phyloP scores from a whole-genome alignment of 176 grass and related monocot species.

The Microstegium vimineum region DNA sequence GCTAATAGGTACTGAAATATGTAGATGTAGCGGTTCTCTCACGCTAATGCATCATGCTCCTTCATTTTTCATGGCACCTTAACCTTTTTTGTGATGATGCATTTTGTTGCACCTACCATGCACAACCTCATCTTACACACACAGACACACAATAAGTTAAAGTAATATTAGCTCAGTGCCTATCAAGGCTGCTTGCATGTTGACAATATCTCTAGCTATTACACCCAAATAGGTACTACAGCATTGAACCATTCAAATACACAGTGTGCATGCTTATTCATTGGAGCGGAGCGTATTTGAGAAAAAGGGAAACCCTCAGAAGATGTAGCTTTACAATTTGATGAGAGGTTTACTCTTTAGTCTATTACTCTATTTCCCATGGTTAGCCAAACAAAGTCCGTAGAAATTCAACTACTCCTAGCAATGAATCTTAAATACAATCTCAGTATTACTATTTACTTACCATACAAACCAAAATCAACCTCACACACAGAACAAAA shows the following conservation, averaged over 20 bases:
- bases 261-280: not conserved
- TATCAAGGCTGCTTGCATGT: not conserved
- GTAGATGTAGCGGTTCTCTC: not conserved
- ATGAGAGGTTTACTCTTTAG: not conserved
- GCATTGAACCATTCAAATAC: conserved; percentile 2
- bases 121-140: not conserved
- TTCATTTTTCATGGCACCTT: not conserved
- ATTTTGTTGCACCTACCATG: not conserved
- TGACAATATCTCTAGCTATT: not conserved
- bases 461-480: not conserved
- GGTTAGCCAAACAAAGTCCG: not conserved
- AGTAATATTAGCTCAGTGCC: not conserved
- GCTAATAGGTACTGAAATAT: too few relatives aligned
- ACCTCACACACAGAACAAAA: conserved; percentile 2
- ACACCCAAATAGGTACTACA: not conserved
- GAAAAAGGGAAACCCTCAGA: not conserved
- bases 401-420: not conserved
- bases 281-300: not conserved
- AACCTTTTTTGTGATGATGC: not conserved
- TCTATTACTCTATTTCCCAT: not conserved
- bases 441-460: not conserved
- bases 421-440: not conserved
- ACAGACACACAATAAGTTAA: not conserved
- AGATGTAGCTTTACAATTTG: not conserved
- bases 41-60: not conserved